A percentile compares a stretch with the other conserved stretches of the same genome.
Evolutionary conservation across 2,329 filamentous ascomycete genomes (phyloP).

Genomic region (Fusarium hostae): DNA sequence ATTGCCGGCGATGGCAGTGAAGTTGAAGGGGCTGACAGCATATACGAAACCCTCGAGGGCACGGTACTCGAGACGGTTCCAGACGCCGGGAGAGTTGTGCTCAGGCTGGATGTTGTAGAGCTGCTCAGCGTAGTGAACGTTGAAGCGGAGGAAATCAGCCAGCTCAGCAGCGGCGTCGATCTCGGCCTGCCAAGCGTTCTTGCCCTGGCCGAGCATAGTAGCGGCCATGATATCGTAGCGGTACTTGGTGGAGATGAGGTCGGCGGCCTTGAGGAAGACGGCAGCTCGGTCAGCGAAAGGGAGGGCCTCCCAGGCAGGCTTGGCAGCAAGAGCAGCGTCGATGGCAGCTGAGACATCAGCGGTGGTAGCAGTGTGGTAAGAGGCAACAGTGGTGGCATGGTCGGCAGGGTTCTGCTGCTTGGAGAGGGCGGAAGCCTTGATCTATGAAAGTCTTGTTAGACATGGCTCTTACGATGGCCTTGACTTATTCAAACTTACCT

Average conservation of each 20-base stretch:
- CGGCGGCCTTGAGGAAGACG: conserved; percentile 95
- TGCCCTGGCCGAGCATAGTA: conserved; percentile 96
- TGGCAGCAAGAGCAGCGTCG: conserved; percentile 84
- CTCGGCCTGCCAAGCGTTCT: conserved; percentile 99
- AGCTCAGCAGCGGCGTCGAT: conserved; percentile 95
- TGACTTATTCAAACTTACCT: conserved; percentile 61
- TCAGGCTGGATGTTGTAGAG: conserved; percentile 87
- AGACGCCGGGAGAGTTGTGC: conserved; percentile 84
- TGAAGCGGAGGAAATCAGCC: conserved; percentile 92
- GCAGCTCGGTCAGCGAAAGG: conserved; percentile 92
- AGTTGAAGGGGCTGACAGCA: conserved; percentile 95
- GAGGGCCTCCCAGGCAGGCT: conserved; percentile 84
- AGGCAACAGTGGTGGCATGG: conserved; percentile 80
- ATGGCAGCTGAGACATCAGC: conserved; percentile 84
- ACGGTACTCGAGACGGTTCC: conserved; percentile 92
- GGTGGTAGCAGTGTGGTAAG: conserved; percentile 83
- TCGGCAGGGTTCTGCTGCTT: conserved; percentile 86
- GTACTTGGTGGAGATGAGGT: conserved; percentile 91
- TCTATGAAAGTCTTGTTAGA: conserved; percentile 54
- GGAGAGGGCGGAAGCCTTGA: conserved; percentile 73
- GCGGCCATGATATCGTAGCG: conserved; percentile 96
- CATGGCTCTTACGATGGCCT: background rate
- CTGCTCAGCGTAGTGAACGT: conserved; percentile 93
- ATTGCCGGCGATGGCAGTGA: conserved; percentile 93
- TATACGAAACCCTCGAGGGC: conserved; percentile 96